Conservation (phyloP, 768 basidiomycete species). For the Boletus pseudopeckii region DNA sequence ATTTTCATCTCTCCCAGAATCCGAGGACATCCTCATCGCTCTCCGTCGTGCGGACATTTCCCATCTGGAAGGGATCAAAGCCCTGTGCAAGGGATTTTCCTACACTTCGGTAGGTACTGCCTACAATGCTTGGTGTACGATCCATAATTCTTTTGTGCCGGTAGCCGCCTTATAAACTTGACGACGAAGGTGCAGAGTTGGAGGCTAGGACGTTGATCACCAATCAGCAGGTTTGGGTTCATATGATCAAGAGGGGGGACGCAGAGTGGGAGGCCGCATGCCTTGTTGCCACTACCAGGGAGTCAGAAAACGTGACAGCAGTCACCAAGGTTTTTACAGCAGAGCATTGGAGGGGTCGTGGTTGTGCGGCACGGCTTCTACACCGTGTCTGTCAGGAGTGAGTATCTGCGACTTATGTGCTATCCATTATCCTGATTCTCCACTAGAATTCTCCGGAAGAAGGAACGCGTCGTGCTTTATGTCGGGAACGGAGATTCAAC, state of each 20-base stretch:
- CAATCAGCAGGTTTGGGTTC: constrained; percentile 57
- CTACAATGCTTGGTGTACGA: background rate
- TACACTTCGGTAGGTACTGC: constrained; percentile 47
- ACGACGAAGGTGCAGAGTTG: constrained; percentile 35
- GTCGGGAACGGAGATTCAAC: constrained; percentile 53
- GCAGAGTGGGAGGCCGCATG: constrained; percentile 47
- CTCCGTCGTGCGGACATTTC: constrained; percentile 33
- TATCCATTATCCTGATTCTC: constrained; percentile 5
- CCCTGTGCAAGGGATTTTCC: constrained; percentile 56
- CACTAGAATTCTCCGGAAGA: constrained; percentile 34
- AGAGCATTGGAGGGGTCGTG: constrained; percentile 45
- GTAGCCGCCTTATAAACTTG: constrained; percentile 56
- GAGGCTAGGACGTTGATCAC: constrained; percentile 54
- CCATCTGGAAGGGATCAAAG: constrained; percentile 38
- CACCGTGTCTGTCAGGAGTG: constrained; percentile 55
- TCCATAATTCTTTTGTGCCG: background rate
- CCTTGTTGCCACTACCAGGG: constrained; percentile 66
- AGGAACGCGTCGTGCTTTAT: constrained; percentile 57
- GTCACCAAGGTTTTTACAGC: constrained; percentile 74
- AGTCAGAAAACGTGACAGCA: constrained; percentile 51
- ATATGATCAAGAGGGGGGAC: constrained; percentile 37
- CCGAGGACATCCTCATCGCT: constrained; percentile 18
- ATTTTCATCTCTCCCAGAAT: background rate
- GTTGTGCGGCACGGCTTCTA: constrained; percentile 62
- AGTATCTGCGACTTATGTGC: constrained; percentile 19